Evolutionary conservation across 2,329 filamentous ascomycete species (phyloP).

Genomic region (Fusarium secorum): DNA sequence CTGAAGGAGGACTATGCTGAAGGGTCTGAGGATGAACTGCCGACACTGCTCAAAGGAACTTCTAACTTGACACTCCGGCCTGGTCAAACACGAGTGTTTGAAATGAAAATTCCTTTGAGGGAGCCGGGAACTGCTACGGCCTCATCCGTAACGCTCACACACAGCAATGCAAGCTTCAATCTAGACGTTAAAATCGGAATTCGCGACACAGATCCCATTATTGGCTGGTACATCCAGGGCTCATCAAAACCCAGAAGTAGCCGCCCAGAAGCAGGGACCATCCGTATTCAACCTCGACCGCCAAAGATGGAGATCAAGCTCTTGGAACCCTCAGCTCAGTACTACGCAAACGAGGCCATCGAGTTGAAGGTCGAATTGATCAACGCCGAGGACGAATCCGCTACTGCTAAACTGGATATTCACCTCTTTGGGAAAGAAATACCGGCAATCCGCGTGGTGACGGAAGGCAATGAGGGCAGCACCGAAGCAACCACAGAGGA

Average conservation of each 20-base stretch:
- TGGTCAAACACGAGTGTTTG: constrained; percentile 73
- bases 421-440: constrained; percentile 67
- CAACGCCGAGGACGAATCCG: constrained; percentile 85
- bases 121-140: constrained; percentile 82
- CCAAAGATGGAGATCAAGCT: constrained; percentile 86
- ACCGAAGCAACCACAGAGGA: constrained; percentile 52
- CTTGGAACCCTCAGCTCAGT: constrained; percentile 69
- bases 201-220: constrained; percentile 50
- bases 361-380: constrained; percentile 72
- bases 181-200: constrained; percentile 71
- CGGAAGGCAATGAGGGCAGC: constrained; percentile 46
- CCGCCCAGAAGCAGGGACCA: constrained; percentile 59
- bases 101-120: constrained; percentile 75
- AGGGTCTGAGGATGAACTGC: constrained; percentile 41
- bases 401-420: constrained; percentile 74
- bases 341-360: constrained; percentile 85
- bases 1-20: constrained; percentile 45
- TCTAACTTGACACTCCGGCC: constrained; percentile 72
- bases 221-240: constrained; percentile 60
- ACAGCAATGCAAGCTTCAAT: constrained; percentile 72
- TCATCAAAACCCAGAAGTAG: constrained; percentile 56
- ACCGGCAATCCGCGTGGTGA: constrained; percentile 55
- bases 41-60: constrained; percentile 58
- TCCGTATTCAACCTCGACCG: constrained; percentile 85
- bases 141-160: constrained; percentile 66